phyloP scores from a whole-genome alignment of 768 basidiomycete genomes.

The Tulasnella sp. region DNA sequence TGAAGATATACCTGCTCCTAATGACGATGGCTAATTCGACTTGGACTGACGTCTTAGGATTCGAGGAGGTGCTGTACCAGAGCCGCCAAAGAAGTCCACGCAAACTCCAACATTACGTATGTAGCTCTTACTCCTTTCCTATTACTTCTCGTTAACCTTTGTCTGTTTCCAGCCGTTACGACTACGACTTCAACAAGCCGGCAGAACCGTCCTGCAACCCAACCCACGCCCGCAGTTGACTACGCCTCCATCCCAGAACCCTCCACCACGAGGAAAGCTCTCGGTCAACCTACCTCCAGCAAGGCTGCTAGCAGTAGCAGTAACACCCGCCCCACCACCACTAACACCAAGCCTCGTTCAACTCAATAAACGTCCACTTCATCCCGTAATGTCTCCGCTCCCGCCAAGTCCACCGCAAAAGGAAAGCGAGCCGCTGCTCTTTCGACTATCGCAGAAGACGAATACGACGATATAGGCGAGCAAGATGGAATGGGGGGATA shows the following conservation, averaged over 20 bases:
- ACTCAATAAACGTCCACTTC: neutral
- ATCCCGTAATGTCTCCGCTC: too few species aligned
- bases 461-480: neutral
- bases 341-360: neutral
- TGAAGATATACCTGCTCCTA: neutral
- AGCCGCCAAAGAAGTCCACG: too few species aligned
- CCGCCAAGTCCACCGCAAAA: neutral
- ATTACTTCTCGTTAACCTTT: too few species aligned
- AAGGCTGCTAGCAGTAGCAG: neutral
- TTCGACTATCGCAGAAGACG: neutral
- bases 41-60: too few species aligned
- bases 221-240: neutral
- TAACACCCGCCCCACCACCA: neutral
- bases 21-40: neutral
- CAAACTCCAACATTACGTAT: too few species aligned
- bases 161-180: neutral
- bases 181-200: neutral
- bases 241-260: slow-evolving; percentile 8
- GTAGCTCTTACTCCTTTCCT: too few species aligned
- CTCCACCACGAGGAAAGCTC: neutral
- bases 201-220: neutral
- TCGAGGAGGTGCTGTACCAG: too few species aligned
- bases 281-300: neutral
- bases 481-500: neutral
- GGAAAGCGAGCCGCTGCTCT: neutral